Evolutionary conservation across 176 grass and related monocot genomes (phyloP), one percentile per base, ranked within the genome.

Genomic region (Oropetium thomaeum): DNA sequence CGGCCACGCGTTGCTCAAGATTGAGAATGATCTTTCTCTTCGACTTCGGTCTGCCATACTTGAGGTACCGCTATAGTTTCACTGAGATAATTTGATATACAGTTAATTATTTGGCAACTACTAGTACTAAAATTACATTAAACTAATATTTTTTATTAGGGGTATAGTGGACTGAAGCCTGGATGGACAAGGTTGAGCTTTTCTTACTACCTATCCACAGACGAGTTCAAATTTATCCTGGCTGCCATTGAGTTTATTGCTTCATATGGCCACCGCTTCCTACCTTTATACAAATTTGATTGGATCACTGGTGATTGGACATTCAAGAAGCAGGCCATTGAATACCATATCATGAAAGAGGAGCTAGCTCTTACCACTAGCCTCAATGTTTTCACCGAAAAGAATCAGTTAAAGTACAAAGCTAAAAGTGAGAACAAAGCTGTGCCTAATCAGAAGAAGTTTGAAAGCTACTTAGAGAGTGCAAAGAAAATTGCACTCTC

Each of bases 101-200:
- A n/a, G n/a, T n/a, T n/a, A n/a, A n/a, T n/a, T n/a, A n/a, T n/a
- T n/a, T n/a, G n/a, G n/a, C n/a, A n/a, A n/a, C n/a, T n/a, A n/a
- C n/a, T n/a, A n/a, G n/a, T n/a, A n/a, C n/a, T n/a, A n/a, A n/a
- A n/a, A n/a, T n/a, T n/a, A n/a, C n/a, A n/a, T n/a, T n/a, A n/a
- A n/a, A n/a, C n/a, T n/a, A n/a, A n/a, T n/a, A 51, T 7, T 10
- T 14, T 7, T 63, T 81, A n/a, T 23, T 81, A 96, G 92, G 89
- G 92, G 11, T 92, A 89, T 53, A 85, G 32, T 69, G 92, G 92
- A 41, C 41, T 96, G 19, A 89, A 89, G 67, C 92, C 89, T 4
- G 92, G 92, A 74, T 96, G 92, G 92, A 96, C 92, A 0, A 82
- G 92, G 30, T 10, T 96, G 38, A 96, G 92, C 35, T 91, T 96